Base-by-base conservation (phyloP, 2,329 filamentous ascomycete genomes). In the Aspergillus bombycis region DNA sequence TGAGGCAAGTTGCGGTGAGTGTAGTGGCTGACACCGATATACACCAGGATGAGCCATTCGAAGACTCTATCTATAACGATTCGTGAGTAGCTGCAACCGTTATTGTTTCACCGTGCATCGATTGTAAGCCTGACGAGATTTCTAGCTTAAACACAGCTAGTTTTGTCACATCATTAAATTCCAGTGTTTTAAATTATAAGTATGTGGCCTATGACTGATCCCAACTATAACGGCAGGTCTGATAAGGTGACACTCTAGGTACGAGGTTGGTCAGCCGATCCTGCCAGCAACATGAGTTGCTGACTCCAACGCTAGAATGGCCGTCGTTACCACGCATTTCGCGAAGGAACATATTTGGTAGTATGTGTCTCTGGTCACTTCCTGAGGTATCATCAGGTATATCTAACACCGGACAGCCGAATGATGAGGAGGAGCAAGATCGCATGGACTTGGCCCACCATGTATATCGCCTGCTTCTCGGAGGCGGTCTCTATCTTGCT, bases 351-450 rank as follows among this genome's bases (percentile, higher is more conserved):
- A 2, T 55, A 55, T 38, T n/a, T 55, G 16, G 52, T 55, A 8
- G 52, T 55, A 26, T 38, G 52, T 23, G 26, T 3, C 7, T 14
- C 3, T 26, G 5, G 21, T 0, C n/a, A 38, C 16, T 19, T n/a
- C 5, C n/a, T n/a, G 8, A 23, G 1, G 10, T 16, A 38, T 16
- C 46, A 11, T 7, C 16, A 52, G 16, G 28, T 12, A 14, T 26
- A 8, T 7, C 52, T 55, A 38, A 55, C n/a, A 26, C 4, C n/a
- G 12, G 9, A 4, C 52, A 55, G 52, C 52, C 52, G 5, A 55
- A 55, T 19, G 52, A 55, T 32, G 52, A 55, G 32, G 52, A 55
- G 23, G 52, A 55, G n/a, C 52, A 55, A 55, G 52, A 55, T 11
- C 52, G 52, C 32, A 55, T 55, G 52, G 52, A 55, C 16, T 32